phyloP scores from a whole-genome alignment of 192 early-diverging fungal genomes.

The Coemansia sp. region DNA sequence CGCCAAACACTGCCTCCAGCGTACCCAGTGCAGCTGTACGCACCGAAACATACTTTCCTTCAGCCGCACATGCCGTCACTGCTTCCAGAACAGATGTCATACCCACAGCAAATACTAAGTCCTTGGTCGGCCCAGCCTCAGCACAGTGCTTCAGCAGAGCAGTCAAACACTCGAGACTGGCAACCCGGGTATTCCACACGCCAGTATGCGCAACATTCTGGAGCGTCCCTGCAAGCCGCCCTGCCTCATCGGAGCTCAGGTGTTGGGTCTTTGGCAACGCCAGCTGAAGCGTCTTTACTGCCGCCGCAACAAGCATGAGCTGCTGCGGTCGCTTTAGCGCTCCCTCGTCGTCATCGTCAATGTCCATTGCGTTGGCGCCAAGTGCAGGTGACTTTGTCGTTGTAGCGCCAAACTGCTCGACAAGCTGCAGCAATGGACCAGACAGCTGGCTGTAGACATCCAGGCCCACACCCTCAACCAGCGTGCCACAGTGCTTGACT shows the following conservation, averaged over 20 bases:
- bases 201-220: constrained; percentile 59
- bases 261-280: constrained; percentile 15
- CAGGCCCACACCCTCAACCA: constrained; percentile 15
- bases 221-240: constrained; percentile 49
- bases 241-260: constrained; percentile 47
- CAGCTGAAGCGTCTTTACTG: constrained; percentile 27
- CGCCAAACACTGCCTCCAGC: constrained; percentile 30
- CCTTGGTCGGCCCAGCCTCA: neutral
- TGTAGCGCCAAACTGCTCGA: neutral
- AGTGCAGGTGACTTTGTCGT: neutral
- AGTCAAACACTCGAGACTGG: constrained; percentile 67
- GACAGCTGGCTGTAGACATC: constrained; percentile 24
- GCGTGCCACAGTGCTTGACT: constrained; percentile 20
- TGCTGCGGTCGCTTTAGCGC: constrained; percentile 35
- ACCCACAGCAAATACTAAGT: constrained; percentile 11
- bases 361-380: constrained; percentile 10
- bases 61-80: constrained; percentile 54
- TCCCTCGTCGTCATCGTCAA: constrained; percentile 21
- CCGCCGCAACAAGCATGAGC: constrained; percentile 37
- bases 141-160: constrained; percentile 53
- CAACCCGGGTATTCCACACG: constrained; percentile 82
- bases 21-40: constrained; percentile 60
- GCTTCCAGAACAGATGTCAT: constrained; percentile 42
- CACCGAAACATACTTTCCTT: constrained; percentile 66
- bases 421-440: constrained; percentile 14